Evolutionary conservation across 768 basidiomycete species (phyloP), one percentile per base, ranked within the genome.

Genomic region (Tulasnella calospora): DNA sequence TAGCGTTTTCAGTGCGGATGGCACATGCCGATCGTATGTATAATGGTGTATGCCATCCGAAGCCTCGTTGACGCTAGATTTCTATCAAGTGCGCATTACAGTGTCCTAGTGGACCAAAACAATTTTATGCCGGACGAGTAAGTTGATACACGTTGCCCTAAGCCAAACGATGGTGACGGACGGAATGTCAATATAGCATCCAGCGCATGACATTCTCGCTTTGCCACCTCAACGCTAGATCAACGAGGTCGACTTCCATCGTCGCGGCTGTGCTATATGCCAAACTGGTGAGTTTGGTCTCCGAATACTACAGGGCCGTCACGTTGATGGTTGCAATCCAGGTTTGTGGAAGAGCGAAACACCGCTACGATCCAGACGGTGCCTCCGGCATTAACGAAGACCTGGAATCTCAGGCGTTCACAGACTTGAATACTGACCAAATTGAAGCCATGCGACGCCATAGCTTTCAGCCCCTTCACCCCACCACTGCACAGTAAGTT

Each of bases 131-230:
- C 76, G 19, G 76, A 77, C 30, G 67, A 77, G 76, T 77, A 33
- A 9, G 76, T 77, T 91, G 73, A 47, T 30, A 10, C 38, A 30
- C 3, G 4, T 35, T 75, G 21, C 51, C 13, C 30, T 15, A 7
- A 0, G 23, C 46, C 30, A 27, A 1, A 12, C n/a, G n/a, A 12
- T 51, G 40, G 10, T 3, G 17, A 44, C 13, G 13, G 17, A 44
- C 13, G 13, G 15, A 44, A 44, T 47, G 21, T n/a, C 33, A 10
- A 44, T n/a, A 44, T 51, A 77, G 76, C 23, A 23, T 77, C 27
- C 76, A 77, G 35, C 76, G 69, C 5, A 51, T 77, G 6, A 33
- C 76, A 1, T 77, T 77, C 35, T 35, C 76, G 1, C 76, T 77
- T 73, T 77, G 76, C 46, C 76, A 77, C n/a, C 67, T 77, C 17